Evolutionary conservation across 768 basidiomycete species (phyloP).

Genomic region (Mycena galopus): DNA sequence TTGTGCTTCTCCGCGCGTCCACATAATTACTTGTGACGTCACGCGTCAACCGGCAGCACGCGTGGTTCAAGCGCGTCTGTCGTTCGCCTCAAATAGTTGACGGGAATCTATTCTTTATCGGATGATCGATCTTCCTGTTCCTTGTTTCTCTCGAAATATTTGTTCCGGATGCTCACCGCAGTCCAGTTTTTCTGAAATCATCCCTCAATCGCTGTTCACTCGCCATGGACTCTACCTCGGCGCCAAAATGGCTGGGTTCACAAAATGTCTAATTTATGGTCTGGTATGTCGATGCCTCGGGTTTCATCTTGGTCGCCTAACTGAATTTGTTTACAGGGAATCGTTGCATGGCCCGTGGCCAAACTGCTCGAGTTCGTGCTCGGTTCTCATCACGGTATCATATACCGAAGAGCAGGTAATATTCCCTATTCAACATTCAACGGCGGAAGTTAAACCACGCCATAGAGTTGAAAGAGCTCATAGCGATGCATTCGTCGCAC

Average conservation of each 20-base stretch:
- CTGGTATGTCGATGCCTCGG: constrained; percentile 56
- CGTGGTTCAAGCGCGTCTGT: constrained; percentile 14
- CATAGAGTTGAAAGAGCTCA: constrained; percentile 87
- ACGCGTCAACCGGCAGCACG: constrained; percentile 44
- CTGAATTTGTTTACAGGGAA: constrained; percentile 57
- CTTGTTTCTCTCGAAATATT: not conserved
- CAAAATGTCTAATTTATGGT: constrained; percentile 74
- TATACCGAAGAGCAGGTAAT: constrained; percentile 81
- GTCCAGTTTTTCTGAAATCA: constrained; percentile 88
- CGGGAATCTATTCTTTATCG: constrained; percentile 8
- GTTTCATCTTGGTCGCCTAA: not conserved
- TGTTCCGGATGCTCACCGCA: constrained; percentile 8
- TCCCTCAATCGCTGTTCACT: constrained; percentile 93
- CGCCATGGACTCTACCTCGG: constrained; percentile 91
- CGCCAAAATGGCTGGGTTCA: constrained; percentile 85
- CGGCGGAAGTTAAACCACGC: not conserved
- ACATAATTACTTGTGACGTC: constrained; percentile 44
- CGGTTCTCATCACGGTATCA: constrained; percentile 90
- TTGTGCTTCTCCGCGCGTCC: constrained; percentile 14
- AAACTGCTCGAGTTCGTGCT: constrained; percentile 84
- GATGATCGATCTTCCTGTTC: too few relatives aligned
- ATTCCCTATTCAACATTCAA: not conserved
- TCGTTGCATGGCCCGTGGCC: constrained; percentile 89
- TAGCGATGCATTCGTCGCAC: constrained; percentile 85
- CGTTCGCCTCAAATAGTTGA: not conserved